Evolutionary conservation across 1,284 basidiomycete genomes (phyloP), one percentile per base, ranked within the genome.

Genomic region (Ustilago trichophora): DNA sequence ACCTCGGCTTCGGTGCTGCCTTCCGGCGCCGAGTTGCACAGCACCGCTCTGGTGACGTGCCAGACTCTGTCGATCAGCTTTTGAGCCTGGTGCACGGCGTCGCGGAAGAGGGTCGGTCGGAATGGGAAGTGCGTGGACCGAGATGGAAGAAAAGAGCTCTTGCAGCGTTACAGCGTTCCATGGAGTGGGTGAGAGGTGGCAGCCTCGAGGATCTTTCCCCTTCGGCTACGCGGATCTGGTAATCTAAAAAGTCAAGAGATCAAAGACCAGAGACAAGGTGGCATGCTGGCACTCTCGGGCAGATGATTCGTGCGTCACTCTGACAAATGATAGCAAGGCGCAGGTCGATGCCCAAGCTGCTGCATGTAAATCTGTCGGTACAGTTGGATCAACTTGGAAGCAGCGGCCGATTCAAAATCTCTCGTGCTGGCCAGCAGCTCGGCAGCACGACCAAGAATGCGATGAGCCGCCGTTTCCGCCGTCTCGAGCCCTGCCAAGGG

Each of bases 21-120:
- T 33, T 82, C 81, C 2, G 80, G 77, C 5, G 80, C 78, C 8
- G 60, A 73, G 4, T 78, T 80, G 31, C 78, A 80, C 2, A 83
- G 66, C 19, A 82, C 75, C 2, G 76, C 71, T 11, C 57, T 41
- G 4, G 80, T 78, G 29, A 82, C 60, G 10, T 56, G 38, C 82
- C 82, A 83, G 0, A 77, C 72, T 12, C 71, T 58, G 49, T 76
- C 62, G 32, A 83, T 69, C 16, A 75, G 47, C 6, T 26, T 18
- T n/a, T 60, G 36, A 3, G 77, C 74, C 31, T 69, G 48, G 6
- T 64, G 65, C 44, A 77, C 76, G 3, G 77, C 47, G 4, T 56
- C 47, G 0, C 72, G 62, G 37, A 59, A 58, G 24, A 41, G 27
- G 13, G 16, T 16, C 46, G 46, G 15, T 69, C 66, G 0, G 47